Evolutionary conservation across 1,139 yeast species (phyloP), one percentile per base, ranked within the genome.

Genomic region (Pichia sp.): DNA sequence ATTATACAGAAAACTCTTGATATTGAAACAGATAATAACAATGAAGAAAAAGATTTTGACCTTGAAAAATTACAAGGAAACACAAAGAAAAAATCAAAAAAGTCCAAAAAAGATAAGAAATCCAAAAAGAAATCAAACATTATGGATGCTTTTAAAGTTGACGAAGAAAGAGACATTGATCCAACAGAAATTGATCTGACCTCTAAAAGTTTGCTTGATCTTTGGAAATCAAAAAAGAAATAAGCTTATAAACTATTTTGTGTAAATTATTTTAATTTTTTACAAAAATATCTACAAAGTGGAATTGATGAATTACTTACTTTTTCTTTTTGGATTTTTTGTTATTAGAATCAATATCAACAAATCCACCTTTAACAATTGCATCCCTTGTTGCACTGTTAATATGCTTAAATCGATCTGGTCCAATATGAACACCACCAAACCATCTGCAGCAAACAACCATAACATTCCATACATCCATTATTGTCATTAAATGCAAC

Each of bases 371-470:
- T 52, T 72, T 76, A 1, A 84, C 70, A 1, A 93, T 75, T 0
- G 90, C 96, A 51, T 90, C 95, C 62, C 98, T 73, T 0, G 98
- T 95, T 1, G 89, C 81, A 3, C 91, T 76, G 62, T 91, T 93
- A 55, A 93, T 95, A 67, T 93, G 99, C 63, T 87, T 90, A 73
- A 93, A 93, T 56, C 97, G 72, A 66, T 89, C 97, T 0, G 98
- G 95, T 0, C 99, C 99, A 31, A 93, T 70, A 58, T 86, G 96
- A 0, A 79, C 76, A 8, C 99, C 99, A 25, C 96, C 97, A 66
- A 80, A 95, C 97, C 98, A 93, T 58, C 99, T 71, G 42, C 88
- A 80, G 10, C 90, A 96, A 27, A 86, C 88, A 11, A 91, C 96
- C 57, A 90, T 79, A 5, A 88, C 87, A 65, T 91, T 84, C 87